Percentiles rank a stretch among this genome's conserved stretches.
These are phyloP conservation scores for Discostella stelligeroides DNA, from an alignment of 108 stramenopile species.

Conservation along the genomic window DNA sequence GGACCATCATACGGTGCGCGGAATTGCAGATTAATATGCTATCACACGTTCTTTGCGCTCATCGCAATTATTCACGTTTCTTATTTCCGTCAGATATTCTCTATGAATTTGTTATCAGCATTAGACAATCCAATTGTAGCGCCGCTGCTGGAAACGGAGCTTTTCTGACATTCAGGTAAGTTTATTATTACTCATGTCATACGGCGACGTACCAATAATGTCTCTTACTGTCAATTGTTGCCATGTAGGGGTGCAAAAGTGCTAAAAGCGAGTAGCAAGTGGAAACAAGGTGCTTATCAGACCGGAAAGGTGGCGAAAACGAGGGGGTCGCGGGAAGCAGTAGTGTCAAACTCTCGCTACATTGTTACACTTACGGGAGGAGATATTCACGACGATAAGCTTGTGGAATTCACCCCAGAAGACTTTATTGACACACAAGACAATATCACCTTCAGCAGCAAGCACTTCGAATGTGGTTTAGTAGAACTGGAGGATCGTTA, in stretches of 20 bases:
- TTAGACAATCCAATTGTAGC: slow-evolving; percentile 23
- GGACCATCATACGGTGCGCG: slow-evolving; percentile 20
- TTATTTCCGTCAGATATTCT: slow-evolving; percentile 24
- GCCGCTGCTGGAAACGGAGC: slow-evolving; percentile 43
- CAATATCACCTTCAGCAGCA: slow-evolving; percentile 49
- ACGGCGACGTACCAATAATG: not conserved
- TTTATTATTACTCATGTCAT: not conserved
- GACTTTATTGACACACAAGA: slow-evolving; percentile 38
- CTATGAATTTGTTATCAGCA: slow-evolving; percentile 37
- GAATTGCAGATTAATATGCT: not conserved
- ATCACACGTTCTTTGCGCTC: not conserved
- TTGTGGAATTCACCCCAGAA: slow-evolving; percentile 24
- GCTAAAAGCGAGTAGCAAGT: slow-evolving; percentile 28
- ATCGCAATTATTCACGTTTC: not conserved
- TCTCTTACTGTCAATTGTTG: not conserved
- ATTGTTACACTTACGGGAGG: slow-evolving; percentile 29
- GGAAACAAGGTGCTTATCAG: slow-evolving; percentile 22
- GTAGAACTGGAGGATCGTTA: slow-evolving; percentile 47
- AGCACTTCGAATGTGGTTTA: slow-evolving; percentile 37
- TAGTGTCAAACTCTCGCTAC: slow-evolving; percentile 12
- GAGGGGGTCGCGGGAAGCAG: slow-evolving; percentile 22
- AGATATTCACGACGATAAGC: slow-evolving; percentile 32
- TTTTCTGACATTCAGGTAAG: slow-evolving; percentile 45
- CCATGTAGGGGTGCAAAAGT: slow-evolving; percentile 40
- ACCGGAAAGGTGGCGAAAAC: slow-evolving; percentile 13